Conservation (phyloP, 2,329 filamentous ascomycete genomes). For the Fusarium protoensiforme region DNA sequence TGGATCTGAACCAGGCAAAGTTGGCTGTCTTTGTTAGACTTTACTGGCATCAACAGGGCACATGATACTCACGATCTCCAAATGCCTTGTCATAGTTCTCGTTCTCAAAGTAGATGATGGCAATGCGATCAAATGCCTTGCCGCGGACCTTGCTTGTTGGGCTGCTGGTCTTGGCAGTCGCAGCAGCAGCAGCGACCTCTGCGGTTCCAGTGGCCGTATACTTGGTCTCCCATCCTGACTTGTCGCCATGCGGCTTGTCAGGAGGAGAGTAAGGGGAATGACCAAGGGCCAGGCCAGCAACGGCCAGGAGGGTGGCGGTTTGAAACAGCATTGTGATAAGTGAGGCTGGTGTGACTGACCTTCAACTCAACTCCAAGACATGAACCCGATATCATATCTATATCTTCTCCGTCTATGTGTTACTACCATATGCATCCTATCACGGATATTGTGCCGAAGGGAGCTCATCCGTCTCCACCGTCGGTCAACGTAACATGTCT, state of each 20-base stretch:
- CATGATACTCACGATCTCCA: slow-evolving; percentile 63
- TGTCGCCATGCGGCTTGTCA: not conserved
- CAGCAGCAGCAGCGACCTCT: slow-evolving; percentile 65
- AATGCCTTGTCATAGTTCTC: slow-evolving; percentile 74
- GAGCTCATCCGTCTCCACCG: slow-evolving; percentile 10
- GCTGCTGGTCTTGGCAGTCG: slow-evolving; percentile 69
- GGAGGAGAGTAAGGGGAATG: slow-evolving; percentile 14
- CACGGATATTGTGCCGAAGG: slow-evolving; percentile 22
- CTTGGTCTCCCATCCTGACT: slow-evolving; percentile 48
- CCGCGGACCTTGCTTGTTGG: slow-evolving; percentile 74
- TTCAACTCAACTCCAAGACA: not conserved
- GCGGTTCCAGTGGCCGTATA: slow-evolving; percentile 64
- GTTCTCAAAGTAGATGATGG: slow-evolving; percentile 83
- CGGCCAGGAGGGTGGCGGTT: slow-evolving; percentile 38
- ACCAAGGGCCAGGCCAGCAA: slow-evolving; percentile 42
- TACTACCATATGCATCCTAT: not conserved
- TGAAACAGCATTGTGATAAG: slow-evolving; percentile 29
- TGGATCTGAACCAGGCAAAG: slow-evolving; percentile 42
- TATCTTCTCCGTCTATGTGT: not conserved
- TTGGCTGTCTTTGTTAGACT: slow-evolving; percentile 28
- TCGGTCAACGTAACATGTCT: slow-evolving; percentile 19
- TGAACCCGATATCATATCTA: slow-evolving; percentile 11
- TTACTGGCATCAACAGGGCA: not conserved
- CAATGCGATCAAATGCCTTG: slow-evolving; percentile 77
- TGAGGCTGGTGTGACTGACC: not conserved